Evolutionary conservation across 83 land plant species (phyloP).

Genomic region (Diphasiastrum complanatum): DNA sequence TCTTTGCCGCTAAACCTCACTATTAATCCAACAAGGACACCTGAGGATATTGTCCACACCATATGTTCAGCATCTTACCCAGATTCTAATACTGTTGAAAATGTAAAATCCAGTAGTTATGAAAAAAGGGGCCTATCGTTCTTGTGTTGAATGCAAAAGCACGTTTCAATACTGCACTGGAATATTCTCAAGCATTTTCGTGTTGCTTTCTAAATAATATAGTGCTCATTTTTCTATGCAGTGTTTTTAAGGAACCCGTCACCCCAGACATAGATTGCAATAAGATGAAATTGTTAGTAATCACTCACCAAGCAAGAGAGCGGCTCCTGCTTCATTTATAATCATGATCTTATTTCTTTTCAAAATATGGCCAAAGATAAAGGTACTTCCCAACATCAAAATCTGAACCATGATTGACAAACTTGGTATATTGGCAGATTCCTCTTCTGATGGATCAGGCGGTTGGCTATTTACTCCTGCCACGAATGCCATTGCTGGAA

Average conservation of each 20-base stretch:
- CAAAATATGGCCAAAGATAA: conserved; percentile 22
- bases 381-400: conserved; percentile 21
- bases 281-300: neutral
- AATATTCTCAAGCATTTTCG: too few species aligned
- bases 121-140: too few species aligned
- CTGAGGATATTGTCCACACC: conserved; percentile 12
- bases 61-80: neutral
- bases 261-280: neutral
- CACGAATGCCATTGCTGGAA: too few species aligned
- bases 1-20: conserved; percentile 16
- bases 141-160: too few species aligned
- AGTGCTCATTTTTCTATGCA: too few species aligned
- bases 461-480: too few species aligned
- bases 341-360: conserved; percentile 22
- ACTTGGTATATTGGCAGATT: conserved; percentile 12
- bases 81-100: neutral
- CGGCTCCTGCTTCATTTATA: conserved; percentile 28
- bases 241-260: too few species aligned
- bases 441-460: too few species aligned
- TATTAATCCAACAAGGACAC: conserved; percentile 29
- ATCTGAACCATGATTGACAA: conserved; percentile 20
- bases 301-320: conserved; percentile 22
- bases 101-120: too few species aligned
- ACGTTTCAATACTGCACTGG: too few species aligned
- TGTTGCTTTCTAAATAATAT: too few species aligned